Percentiles rank a stretch among this genome's conserved stretches.
Conservation (phyloP, 495 filamentous ascomycete genomes). For the Hyphodiscus hymeniophilus region DNA sequence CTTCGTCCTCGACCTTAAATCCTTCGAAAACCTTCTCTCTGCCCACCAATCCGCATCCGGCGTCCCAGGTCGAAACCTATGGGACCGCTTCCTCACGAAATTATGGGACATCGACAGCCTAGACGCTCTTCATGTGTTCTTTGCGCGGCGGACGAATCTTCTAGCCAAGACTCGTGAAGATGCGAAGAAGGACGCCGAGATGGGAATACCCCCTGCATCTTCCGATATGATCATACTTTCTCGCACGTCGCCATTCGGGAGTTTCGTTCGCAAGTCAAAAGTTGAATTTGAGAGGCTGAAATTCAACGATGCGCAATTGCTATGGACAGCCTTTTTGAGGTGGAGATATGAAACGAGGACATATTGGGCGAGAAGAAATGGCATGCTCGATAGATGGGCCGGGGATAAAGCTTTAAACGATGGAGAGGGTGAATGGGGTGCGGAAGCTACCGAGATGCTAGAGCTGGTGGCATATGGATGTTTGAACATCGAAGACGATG, state of each 20-base stretch:
- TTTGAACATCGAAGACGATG: slow-evolving; percentile 27
- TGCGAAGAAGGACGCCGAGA: slow-evolving; percentile 38
- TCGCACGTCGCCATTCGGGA: slow-evolving; percentile 71
- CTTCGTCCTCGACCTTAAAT: slow-evolving; percentile 53
- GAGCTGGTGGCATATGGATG: slow-evolving; percentile 30
- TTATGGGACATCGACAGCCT: slow-evolving; percentile 80
- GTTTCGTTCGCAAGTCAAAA: slow-evolving; percentile 68
- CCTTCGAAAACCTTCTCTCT: slow-evolving; percentile 57
- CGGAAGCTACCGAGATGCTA: slow-evolving; percentile 25
- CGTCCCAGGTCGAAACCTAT: slow-evolving; percentile 69
- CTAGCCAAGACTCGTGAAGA: slow-evolving; percentile 56
- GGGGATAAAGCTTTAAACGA: slow-evolving; percentile 58
- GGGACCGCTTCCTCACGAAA: slow-evolving; percentile 77
- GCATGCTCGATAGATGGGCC: slow-evolving; percentile 48
- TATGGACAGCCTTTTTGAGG: slow-evolving; percentile 74
- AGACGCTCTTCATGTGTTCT: slow-evolving; percentile 67
- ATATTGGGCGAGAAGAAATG: slow-evolving; percentile 63
- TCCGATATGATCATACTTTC: slow-evolving; percentile 42
- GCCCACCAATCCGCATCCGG: slow-evolving; percentile 48
- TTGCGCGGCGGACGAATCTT: slow-evolving; percentile 46
- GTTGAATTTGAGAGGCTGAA: slow-evolving; percentile 75
- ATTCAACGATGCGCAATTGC: slow-evolving; percentile 62
- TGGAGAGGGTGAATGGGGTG: slow-evolving; percentile 35
- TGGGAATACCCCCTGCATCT: slow-evolving; percentile 36
- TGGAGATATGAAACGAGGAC: slow-evolving; percentile 70